phyloP scores from a whole-genome alignment of 306 rosid species.

The Dryas alaskensis region DNA sequence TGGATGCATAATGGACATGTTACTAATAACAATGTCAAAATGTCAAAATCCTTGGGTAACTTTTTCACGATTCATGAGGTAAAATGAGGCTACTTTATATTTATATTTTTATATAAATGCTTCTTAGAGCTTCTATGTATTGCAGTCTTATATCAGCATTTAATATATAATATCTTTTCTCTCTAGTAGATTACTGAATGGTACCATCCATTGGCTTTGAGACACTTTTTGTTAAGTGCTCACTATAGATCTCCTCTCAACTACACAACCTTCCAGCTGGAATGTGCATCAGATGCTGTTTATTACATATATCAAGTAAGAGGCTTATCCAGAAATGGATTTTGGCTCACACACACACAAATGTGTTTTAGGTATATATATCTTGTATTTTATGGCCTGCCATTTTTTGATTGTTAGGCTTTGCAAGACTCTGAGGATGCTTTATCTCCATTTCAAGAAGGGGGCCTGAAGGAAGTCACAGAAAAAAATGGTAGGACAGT shows the following conservation, averaged over 20 bases:
- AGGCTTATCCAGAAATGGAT: neutral
- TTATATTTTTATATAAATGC: neutral
- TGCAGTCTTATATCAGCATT: slow-evolving; percentile 21
- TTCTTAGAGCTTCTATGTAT: slow-evolving; percentile 20
- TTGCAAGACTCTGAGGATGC: slow-evolving; percentile 77
- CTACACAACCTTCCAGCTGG: slow-evolving; percentile 70
- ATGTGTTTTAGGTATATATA: neutral
- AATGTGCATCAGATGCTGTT: slow-evolving; percentile 75
- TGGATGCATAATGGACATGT: slow-evolving; percentile 99
- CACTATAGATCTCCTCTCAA: slow-evolving; percentile 86
- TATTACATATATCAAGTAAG: slow-evolving; percentile 83
- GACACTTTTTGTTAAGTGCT: slow-evolving; percentile 77
- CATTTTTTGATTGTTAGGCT: slow-evolving; percentile 56
- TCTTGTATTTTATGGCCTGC: slow-evolving; percentile 5
- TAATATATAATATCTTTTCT: slow-evolving; percentile 15
- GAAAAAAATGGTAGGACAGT: slow-evolving; percentile 46
- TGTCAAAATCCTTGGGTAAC: slow-evolving; percentile 94
- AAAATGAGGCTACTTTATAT: slow-evolving; percentile 12
- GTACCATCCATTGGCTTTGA: slow-evolving; percentile 87
- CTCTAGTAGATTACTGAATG: slow-evolving; percentile 63
- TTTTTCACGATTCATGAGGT: slow-evolving; percentile 98
- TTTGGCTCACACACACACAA: neutral
- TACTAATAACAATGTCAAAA: slow-evolving; percentile 82
- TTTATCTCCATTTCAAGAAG: slow-evolving; percentile 58
- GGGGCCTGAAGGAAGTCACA: slow-evolving; percentile 25